Percentiles rank a stretch among this genome's conserved stretches.
phyloP scores from a whole-genome alignment of 2,329 filamentous ascomycete genomes.

The Ambrosiella cleistominuta region DNA sequence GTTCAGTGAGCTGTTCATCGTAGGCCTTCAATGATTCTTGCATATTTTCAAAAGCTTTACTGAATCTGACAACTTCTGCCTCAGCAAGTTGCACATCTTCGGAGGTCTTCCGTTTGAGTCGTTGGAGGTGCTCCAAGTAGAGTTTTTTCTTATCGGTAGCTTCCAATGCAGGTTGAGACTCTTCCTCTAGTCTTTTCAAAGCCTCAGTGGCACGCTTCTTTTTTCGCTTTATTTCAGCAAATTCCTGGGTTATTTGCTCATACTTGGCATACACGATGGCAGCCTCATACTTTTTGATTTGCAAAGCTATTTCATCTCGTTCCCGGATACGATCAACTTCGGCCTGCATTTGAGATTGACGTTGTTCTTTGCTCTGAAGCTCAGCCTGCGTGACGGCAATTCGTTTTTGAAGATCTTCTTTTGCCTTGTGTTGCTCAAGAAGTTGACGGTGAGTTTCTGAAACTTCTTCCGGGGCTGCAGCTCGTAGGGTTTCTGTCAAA shows the following conservation, averaged over 20 bases:
- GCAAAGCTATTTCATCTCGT: conserved; percentile 32
- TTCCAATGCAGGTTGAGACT: conserved; percentile 6
- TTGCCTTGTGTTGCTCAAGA: conserved; percentile 47
- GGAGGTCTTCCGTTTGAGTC: neutral
- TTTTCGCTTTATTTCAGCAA: conserved; percentile 28
- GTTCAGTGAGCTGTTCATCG: conserved; percentile 14
- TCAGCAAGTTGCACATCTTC: neutral
- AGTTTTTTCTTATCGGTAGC: conserved; percentile 11
- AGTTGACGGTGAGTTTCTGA: conserved; percentile 59
- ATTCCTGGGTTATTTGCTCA: conserved; percentile 25
- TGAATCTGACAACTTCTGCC: neutral
- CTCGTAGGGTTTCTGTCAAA: conserved; percentile 70
- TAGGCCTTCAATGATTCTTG: conserved; percentile 9
- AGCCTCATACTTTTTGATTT: conserved; percentile 40
- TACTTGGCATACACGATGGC: conserved; percentile 49
- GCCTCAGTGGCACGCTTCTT: conserved; percentile 21
- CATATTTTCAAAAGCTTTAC: neutral
- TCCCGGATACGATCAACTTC: conserved; percentile 75
- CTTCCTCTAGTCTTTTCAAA: conserved; percentile 6
- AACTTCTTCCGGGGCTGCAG: conserved; percentile 70
- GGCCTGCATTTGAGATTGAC: conserved; percentile 56
- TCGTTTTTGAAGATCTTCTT: conserved; percentile 37
- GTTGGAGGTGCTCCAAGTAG: conserved; percentile 1
- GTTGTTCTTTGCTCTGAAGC: conserved; percentile 44
- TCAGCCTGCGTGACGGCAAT: conserved; percentile 25